These are phyloP conservation scores for Penicillium soppii DNA, from an alignment of 495 filamentous ascomycete genomes.

Conservation along the genomic window DNA sequence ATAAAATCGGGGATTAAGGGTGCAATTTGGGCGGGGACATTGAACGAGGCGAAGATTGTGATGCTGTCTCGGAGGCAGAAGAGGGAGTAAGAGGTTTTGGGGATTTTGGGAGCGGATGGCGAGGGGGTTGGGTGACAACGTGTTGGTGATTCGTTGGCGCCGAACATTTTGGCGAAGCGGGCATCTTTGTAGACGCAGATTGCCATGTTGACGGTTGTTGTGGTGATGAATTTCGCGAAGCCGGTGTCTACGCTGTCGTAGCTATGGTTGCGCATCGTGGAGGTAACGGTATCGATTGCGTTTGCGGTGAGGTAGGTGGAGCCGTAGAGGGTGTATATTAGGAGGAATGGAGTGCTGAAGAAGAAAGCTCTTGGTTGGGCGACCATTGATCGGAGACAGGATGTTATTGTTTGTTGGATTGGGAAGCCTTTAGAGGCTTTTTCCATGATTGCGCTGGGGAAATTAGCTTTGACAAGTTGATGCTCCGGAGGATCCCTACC, in stretches of 20 bases:
- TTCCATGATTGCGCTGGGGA: slow-evolving; percentile 81
- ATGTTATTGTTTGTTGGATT: slow-evolving; percentile 64
- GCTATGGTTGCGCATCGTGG: slow-evolving; percentile 58
- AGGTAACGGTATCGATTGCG: slow-evolving; percentile 75
- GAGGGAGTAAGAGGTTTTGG: slow-evolving; percentile 63
- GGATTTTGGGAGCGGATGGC: slow-evolving; percentile 33
- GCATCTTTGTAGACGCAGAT: slow-evolving; percentile 94
- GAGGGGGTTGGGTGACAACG: slow-evolving; percentile 9
- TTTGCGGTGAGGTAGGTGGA: slow-evolving; percentile 93
- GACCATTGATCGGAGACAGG: slow-evolving; percentile 63
- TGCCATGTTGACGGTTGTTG: slow-evolving; percentile 78
- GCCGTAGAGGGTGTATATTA: slow-evolving; percentile 86
- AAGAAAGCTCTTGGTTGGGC: slow-evolving; percentile 68
- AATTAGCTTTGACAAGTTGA: slow-evolving; percentile 1
- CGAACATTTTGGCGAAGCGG: slow-evolving; percentile 81
- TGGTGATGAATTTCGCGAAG: slow-evolving; percentile 79
- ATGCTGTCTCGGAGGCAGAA: slow-evolving; percentile 85
- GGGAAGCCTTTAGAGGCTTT: slow-evolving; percentile 81
- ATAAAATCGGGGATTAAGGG: slow-evolving; percentile 40
- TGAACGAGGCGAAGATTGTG: slow-evolving; percentile 94
- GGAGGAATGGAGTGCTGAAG: slow-evolving; percentile 75
- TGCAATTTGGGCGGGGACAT: slow-evolving; percentile 77
- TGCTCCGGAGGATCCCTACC: slow-evolving; percentile 49
- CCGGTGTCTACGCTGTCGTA: slow-evolving; percentile 66
- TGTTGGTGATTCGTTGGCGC: slow-evolving; percentile 36